Evolutionary conservation across 2,329 filamentous ascomycete genomes (phyloP), one percentile per base, ranked within the genome.

Genomic region (Aaosphaeria pasadenensis): DNA sequence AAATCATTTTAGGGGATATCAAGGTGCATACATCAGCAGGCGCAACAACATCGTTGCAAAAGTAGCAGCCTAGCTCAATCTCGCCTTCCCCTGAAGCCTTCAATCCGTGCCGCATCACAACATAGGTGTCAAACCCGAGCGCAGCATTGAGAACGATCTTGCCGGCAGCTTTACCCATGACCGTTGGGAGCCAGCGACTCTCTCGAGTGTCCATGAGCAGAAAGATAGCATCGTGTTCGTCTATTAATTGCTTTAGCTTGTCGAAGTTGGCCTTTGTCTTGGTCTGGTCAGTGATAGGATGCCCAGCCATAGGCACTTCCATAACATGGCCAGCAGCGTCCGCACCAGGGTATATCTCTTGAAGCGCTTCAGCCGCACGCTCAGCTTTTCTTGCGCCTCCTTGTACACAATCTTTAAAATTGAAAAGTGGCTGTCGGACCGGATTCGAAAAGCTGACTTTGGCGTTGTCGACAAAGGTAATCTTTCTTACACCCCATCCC

Each of bases 61-160:
- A 99, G 69, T 99, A 99, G 72, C 94, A 99, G 7, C 94, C 94
- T 29, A 97, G 77, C 29, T 89, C 84, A 44, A 83, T 76, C 46
- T 83, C 77, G n/a, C 54, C 78, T 7, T 81, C 55, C n/a, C 55
- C 51, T 0, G 58, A 60, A 5, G 61, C 43, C 57, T 83, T 81
- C 5, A 89, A 78, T 1, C 94, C 94, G 69, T 99, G 94, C 48
- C 94, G 84, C 94, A 99, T 97, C 33, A 96, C 91, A 2, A 99
- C 91, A 61, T 89, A 99, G 0, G 91, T 94, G 71, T 99, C 94
- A 63, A 99, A 99, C 0, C 94, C 94, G 3, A 99, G 79, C 1
- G 94, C 94, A 6, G 92, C 91, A 69, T 97, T 99, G 81, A 99
- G 87, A 28, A 99, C 92, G 54, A 97, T 89, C 74, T 99, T 99